Base-by-base conservation (phyloP, 306 rosid species). In the Leucaena leucocephala region DNA sequence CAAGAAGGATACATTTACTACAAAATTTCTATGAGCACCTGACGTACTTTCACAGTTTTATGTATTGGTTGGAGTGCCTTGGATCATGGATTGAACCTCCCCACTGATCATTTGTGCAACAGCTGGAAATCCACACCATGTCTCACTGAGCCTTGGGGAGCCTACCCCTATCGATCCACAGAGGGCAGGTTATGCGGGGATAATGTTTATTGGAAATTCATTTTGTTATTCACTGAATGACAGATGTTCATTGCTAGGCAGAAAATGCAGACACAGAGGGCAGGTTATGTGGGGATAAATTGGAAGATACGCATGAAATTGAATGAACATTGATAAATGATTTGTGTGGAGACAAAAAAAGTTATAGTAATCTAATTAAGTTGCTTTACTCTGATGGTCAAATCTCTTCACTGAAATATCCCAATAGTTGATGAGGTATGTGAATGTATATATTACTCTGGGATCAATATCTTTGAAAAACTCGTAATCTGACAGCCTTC, bases 81-180 rank as follows among this genome's bases (percentile, higher is more conserved):
- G 45, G 35, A 55, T 36, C 10, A 21, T 40, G 44, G 67, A 5
- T 61, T 11, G 3, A 5, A 33, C 17, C 67, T 43, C 40, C 27
- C 16, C 8, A 46, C 27, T 7, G 43, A 35, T 45, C 43, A 46
- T 64, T 48, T n/a, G 8, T 63, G 11, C 40, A 68, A 35, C 7
- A 70, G 54, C 22, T 13, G 44, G 43, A 38, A 77, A 77, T 77
- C 55, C 72, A 43, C 72, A n/a, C 17, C 48, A 14, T 64, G 66
- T 65, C 27, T 38, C 75, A 21, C 33, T 12, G 42, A 50, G 44
- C 22, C 49, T 22, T n/a, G 36, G 68, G 68, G 33, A 22, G 65
- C 35, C 39, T 27, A 19, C 33, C 15, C 44, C 64, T 13, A 8
- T 66, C 57, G 46, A 52, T 64, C 55, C 11, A 27, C 27, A 27